Conservation (phyloP, 768 basidiomycete genomes). For the Boletus reticuloceps region DNA sequence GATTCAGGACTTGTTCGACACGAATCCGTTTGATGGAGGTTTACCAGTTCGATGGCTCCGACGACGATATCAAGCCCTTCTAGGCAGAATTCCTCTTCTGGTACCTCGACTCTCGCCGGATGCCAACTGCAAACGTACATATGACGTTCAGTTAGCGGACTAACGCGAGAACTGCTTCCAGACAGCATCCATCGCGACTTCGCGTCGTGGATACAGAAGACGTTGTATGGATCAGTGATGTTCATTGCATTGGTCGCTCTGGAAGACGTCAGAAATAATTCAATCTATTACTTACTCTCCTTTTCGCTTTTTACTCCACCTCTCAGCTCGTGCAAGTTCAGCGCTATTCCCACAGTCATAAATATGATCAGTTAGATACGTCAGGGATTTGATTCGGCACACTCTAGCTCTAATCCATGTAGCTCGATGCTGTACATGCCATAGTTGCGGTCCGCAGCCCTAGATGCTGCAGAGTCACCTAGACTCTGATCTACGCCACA, state of each 20-base stretch:
- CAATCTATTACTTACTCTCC: not conserved
- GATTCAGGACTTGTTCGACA: not conserved
- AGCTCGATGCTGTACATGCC: slow-evolving; percentile 89
- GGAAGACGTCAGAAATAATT: slow-evolving; percentile 1
- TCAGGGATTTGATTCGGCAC: slow-evolving; percentile 37
- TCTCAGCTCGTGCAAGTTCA: not conserved
- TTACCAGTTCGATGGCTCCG: slow-evolving; percentile 35
- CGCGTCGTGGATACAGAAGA: slow-evolving; percentile 31
- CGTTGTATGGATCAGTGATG: slow-evolving; percentile 33
- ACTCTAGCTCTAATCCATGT: slow-evolving; percentile 71
- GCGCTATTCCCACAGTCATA: not conserved
- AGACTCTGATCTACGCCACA: slow-evolving; percentile 75
- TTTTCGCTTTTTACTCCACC: not conserved
- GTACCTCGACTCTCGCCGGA: slow-evolving; percentile 26
- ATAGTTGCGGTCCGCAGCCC: slow-evolving; percentile 68
- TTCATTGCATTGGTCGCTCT: not conserved
- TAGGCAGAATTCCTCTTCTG: slow-evolving; percentile 59
- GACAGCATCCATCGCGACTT: slow-evolving; percentile 16
- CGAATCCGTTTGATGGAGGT: slow-evolving; percentile 17
- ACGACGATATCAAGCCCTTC: slow-evolving; percentile 57
- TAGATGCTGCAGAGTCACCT: slow-evolving; percentile 47
- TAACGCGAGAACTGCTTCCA: slow-evolving; percentile 28
- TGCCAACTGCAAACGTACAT: slow-evolving; percentile 13
- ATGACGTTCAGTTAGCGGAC: slow-evolving; percentile 31
- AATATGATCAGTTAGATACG: slow-evolving; percentile 15